A percentile compares a stretch with the other conserved stretches of the same genome.
phyloP scores from a whole-genome alignment of 208 protist genomes.

The Phytomonas sp. region DNA sequence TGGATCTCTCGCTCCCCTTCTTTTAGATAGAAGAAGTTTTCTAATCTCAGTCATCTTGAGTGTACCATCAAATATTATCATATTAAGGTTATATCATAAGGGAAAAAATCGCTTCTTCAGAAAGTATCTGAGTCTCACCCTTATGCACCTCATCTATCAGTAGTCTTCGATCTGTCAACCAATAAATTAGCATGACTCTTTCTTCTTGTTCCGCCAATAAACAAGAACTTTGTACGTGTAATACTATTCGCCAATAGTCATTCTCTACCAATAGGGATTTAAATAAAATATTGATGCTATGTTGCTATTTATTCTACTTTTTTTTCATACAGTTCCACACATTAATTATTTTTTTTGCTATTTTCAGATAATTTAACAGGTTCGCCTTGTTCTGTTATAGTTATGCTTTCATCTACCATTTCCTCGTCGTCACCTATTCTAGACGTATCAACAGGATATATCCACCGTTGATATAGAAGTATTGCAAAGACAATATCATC shows the following conservation, averaged over 20 bases:
- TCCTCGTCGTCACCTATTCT: conserved; percentile 43
- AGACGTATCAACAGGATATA: conserved; percentile 95
- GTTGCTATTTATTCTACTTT: too few species aligned
- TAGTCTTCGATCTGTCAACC: not conserved
- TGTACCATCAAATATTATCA: not conserved
- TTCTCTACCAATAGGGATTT: not conserved
- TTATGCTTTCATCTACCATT: conserved; percentile 8
- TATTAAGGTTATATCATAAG: not conserved
- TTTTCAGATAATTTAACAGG: conserved; percentile 4
- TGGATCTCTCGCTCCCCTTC: not conserved
- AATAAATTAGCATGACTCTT: not conserved
- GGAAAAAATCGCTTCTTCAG: not conserved
- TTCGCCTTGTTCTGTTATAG: conserved; percentile 10
- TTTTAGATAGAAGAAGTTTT: not conserved
- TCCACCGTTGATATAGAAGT: conserved; percentile 96
- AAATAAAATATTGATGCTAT: not conserved
- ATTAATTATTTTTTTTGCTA: conserved; percentile 10
- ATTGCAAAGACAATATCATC: conserved; percentile 98
- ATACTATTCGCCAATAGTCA: not conserved
- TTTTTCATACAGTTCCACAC: not conserved
- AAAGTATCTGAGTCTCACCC: not conserved
- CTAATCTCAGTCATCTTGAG: not conserved
- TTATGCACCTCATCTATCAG: not conserved
- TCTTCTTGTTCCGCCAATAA: not conserved
- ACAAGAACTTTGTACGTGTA: not conserved